Evolutionary conservation across 2,329 filamentous ascomycete species (phyloP).

Genomic region (Colletotrichum limetticola): DNA sequence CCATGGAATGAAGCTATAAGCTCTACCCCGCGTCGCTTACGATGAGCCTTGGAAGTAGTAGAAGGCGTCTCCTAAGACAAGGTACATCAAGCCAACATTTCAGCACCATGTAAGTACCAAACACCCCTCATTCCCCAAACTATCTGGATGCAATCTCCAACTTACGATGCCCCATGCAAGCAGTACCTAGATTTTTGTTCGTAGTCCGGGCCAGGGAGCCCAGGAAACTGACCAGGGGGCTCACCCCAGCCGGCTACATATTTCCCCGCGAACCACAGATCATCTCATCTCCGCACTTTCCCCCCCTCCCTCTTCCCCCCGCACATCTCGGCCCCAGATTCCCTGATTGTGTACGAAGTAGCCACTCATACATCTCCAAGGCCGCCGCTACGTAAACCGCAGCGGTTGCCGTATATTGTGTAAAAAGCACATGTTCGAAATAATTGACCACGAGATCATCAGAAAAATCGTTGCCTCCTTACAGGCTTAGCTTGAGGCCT

Average conservation of each 20-base stretch:
- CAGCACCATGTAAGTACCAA: background rate
- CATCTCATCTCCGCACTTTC: slow-evolving; percentile 4
- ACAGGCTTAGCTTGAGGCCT: background rate
- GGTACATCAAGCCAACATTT: background rate
- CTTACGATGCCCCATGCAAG: background rate
- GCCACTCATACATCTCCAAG: slow-evolving; percentile 21
- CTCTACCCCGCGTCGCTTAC: background rate
- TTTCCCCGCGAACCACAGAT: slow-evolving; percentile 34
- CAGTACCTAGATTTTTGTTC: background rate
- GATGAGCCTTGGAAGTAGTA: background rate
- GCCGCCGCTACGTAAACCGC: slow-evolving; percentile 18
- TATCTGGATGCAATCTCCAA: background rate
- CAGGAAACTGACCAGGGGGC: background rate
- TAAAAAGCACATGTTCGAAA: background rate
- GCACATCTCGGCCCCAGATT: background rate
- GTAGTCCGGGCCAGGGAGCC: background rate
- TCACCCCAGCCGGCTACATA: slow-evolving; percentile 18
- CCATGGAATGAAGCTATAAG: background rate
- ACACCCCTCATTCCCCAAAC: slow-evolving; percentile 12
- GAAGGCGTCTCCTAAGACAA: background rate
- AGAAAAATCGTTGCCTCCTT: background rate
- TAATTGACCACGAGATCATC: background rate
- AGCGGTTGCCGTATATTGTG: background rate
- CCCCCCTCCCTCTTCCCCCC: background rate
- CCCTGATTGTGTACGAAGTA: background rate